Evolutionary conservation across 2,329 filamentous ascomycete genomes (phyloP).

Genomic region (Thermoascus crustaceus): DNA sequence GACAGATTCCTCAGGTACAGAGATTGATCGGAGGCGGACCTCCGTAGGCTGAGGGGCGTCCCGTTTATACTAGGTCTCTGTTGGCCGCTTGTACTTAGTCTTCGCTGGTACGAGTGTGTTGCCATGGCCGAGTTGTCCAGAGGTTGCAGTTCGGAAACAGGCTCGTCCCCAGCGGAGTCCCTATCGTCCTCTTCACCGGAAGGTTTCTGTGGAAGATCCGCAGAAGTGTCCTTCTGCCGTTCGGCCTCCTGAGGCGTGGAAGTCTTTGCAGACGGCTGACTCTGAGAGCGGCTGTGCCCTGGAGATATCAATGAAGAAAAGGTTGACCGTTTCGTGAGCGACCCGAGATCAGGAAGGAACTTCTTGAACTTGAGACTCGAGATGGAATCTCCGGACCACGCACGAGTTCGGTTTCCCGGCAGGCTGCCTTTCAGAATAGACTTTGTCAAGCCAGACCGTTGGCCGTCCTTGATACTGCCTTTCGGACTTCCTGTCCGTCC

Average conservation of each 20-base stretch:
- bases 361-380: slow-evolving; percentile 22
- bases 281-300: slow-evolving; percentile 19
- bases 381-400: slow-evolving; percentile 28
- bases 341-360: slow-evolving; percentile 27
- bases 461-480: slow-evolving; percentile 7
- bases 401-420: slow-evolving; percentile 25
- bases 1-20: slow-evolving; percentile 65
- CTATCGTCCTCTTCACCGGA: slow-evolving; percentile 10
- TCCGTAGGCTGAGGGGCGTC: slow-evolving; percentile 38
- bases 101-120: slow-evolving; percentile 25
- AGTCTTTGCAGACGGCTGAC: slow-evolving; percentile 21
- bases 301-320: slow-evolving; percentile 20
- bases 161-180: slow-evolving; percentile 20
- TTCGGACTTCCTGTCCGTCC: slow-evolving; percentile 6
- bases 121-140: slow-evolving; percentile 20
- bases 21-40: slow-evolving; percentile 69
- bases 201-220: slow-evolving; percentile 6
- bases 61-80: slow-evolving; percentile 15
- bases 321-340: slow-evolving; percentile 22
- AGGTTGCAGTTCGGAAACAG: slow-evolving; percentile 25
- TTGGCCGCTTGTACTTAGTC: too few relatives aligned
- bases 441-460: slow-evolving; percentile 26
- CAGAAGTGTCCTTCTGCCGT: too few relatives aligned
- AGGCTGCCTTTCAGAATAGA: slow-evolving; percentile 26
- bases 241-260: too few relatives aligned